phyloP scores from a whole-genome alignment of 208 protist genomes.

The Trichomonas tenax region DNA sequence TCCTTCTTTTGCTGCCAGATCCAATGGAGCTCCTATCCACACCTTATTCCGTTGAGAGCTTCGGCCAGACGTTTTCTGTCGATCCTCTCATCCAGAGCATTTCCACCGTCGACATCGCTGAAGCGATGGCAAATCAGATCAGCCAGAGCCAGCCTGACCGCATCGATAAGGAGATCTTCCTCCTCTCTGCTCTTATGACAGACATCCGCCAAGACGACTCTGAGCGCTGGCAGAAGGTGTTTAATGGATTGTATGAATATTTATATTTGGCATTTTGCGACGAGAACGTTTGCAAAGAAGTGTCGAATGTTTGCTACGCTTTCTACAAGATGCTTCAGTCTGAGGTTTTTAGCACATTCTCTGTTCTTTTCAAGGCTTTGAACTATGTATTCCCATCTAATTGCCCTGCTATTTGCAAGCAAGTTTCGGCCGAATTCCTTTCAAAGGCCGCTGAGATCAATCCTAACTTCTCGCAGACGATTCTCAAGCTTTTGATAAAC shows the following conservation, averaged over 20 bases:
- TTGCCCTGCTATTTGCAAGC: neutral
- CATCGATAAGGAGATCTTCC: neutral
- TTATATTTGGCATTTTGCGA: slow-evolving; percentile 12
- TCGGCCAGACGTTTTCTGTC: neutral
- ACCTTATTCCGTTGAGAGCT: neutral
- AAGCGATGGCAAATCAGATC: neutral
- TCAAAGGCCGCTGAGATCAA: neutral
- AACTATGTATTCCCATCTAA: slow-evolving; percentile 1
- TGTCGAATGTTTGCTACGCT: neutral
- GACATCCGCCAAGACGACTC: neutral
- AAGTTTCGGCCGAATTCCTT: neutral
- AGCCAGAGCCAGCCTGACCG: neutral
- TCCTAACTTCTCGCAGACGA: neutral
- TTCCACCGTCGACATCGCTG: neutral
- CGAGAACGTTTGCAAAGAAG: neutral
- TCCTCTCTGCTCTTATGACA: neutral
- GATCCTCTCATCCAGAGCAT: neutral
- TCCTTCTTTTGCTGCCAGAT: neutral
- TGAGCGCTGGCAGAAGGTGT: neutral
- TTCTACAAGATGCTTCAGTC: neutral
- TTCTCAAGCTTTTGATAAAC: neutral
- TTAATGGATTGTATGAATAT: neutral
- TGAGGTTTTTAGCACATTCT: neutral
- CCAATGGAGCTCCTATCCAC: neutral
- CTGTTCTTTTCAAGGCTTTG: neutral